Conservation (phyloP, 73 alveolate species). For the Paramecium bursaria region DNA sequence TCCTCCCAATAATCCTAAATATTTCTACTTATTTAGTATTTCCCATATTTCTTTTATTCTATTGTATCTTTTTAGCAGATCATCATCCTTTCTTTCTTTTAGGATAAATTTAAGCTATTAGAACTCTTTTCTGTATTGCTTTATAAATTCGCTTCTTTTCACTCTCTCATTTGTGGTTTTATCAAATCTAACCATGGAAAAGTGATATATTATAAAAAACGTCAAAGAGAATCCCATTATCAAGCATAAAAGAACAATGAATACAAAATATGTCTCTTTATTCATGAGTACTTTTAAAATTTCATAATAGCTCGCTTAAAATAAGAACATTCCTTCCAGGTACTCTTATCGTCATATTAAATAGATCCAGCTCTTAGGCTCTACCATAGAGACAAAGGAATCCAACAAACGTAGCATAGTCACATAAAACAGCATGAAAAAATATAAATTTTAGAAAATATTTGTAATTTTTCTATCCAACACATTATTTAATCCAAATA, state of each 20-base stretch:
- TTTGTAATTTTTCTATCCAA: conserved; percentile 65
- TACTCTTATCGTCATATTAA: conserved; percentile 29
- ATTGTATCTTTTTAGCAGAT: neutral
- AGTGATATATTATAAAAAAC: conserved; percentile 57
- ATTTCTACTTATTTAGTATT: neutral
- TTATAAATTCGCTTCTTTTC: conserved; percentile 62
- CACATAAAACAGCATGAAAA: conserved; percentile 51
- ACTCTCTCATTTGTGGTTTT: conserved; percentile 68
- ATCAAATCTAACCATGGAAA: conserved; percentile 61
- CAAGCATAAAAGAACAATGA: conserved; percentile 53
- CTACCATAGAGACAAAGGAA: conserved; percentile 56
- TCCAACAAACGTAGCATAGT: conserved; percentile 59
- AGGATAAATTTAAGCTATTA: neutral
- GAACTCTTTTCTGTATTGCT: conserved; percentile 2
- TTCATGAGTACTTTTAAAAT: neutral
- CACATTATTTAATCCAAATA: conserved; percentile 77
- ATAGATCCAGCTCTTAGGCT: conserved; percentile 10
- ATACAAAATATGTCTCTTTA: conserved; percentile 54
- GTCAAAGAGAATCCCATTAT: conserved; percentile 45
- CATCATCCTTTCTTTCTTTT: conserved; percentile 23
- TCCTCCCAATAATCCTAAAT: neutral
- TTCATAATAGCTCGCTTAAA: neutral
- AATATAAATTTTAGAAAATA: conserved; percentile 51
- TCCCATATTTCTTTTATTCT: conserved; percentile 3
- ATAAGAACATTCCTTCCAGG: conserved; percentile 57